Conservation (phyloP, 2,329 filamentous ascomycete genomes). For the Scedosporium aurantiacum region DNA sequence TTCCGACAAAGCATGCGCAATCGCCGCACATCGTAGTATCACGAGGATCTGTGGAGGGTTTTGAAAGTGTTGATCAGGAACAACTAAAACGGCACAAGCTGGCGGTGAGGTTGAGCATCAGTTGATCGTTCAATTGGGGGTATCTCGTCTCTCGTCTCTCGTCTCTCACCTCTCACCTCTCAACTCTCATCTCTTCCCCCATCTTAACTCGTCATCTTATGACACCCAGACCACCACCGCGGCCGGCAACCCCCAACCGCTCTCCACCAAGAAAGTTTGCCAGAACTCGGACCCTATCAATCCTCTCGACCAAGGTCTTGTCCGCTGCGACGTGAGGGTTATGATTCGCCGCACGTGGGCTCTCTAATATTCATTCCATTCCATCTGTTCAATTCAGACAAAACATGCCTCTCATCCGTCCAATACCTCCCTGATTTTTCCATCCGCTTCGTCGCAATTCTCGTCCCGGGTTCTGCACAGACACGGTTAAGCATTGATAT, state of each 20-base stretch:
- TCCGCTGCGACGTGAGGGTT: not conserved
- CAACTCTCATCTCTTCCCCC: too few species aligned
- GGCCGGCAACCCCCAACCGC: not conserved
- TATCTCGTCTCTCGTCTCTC: too few species aligned
- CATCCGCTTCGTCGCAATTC: not conserved
- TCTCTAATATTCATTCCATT: not conserved
- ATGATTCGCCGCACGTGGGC: not conserved
- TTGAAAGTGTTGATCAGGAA: not conserved
- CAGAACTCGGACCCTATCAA: not conserved
- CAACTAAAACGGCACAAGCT: not conserved
- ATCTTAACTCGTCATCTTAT: not conserved
- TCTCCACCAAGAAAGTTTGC: not conserved
- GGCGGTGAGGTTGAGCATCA: not conserved
- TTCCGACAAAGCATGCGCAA: not conserved
- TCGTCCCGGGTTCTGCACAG: not conserved
- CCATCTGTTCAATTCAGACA: not conserved
- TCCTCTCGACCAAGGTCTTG: not conserved
- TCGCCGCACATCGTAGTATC: not conserved
- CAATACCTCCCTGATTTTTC: not conserved
- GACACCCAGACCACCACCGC: not conserved
- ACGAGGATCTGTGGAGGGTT: not conserved
- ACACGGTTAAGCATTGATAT: not conserved
- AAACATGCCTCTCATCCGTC: not conserved
- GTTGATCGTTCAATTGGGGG: too few species aligned
- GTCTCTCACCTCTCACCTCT: too few species aligned